Conservation (phyloP, 495 filamentous ascomycete species). For the Chlorociboria aeruginascens region DNA sequence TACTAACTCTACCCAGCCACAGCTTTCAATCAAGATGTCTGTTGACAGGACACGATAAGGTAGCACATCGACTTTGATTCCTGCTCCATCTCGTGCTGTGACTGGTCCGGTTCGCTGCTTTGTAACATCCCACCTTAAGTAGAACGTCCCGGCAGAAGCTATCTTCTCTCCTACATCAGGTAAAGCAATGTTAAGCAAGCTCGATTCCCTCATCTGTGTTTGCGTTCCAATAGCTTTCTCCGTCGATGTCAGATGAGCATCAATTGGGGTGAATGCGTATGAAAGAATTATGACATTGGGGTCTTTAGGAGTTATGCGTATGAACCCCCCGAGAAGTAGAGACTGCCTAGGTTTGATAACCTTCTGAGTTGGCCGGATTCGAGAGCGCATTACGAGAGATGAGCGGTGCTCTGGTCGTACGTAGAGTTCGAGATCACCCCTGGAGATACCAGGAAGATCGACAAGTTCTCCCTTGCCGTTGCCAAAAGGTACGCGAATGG, state of each 20-base stretch:
- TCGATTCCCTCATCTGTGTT: conserved; percentile 37
- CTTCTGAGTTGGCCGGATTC: conserved; percentile 53
- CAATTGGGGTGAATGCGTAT: conserved; percentile 67
- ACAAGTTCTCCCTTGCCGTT: conserved; percentile 82
- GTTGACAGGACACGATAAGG: conserved; percentile 69
- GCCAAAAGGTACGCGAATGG: conserved; percentile 82
- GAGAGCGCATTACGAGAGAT: conserved; percentile 63
- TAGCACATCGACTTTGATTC: conserved; percentile 41
- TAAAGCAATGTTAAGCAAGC: conserved; percentile 45
- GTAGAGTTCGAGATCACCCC: conserved; percentile 55
- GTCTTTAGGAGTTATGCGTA: conserved; percentile 72
- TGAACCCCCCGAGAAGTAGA: conserved; percentile 74
- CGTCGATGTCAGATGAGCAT: conserved; percentile 62
- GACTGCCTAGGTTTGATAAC: conserved; percentile 69
- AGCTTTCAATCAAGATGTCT: conserved; percentile 82
- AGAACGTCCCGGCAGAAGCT: conserved; percentile 58
- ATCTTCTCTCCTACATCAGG: conserved; percentile 43
- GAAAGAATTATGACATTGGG: conserved; percentile 51
- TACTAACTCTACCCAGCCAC: conserved; percentile 85
- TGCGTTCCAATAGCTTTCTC: conserved; percentile 64
- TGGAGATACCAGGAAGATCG: conserved; percentile 77
- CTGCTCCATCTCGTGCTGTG: conserved; percentile 34
- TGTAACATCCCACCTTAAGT: conserved; percentile 73
- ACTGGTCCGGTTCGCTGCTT: conserved; percentile 51
- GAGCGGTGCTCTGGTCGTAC: conserved; percentile 50